Evolutionary conservation across 2,329 filamentous ascomycete genomes (phyloP), one percentile per base, ranked within the genome.

Genomic region (Sarocladium oryzae): DNA sequence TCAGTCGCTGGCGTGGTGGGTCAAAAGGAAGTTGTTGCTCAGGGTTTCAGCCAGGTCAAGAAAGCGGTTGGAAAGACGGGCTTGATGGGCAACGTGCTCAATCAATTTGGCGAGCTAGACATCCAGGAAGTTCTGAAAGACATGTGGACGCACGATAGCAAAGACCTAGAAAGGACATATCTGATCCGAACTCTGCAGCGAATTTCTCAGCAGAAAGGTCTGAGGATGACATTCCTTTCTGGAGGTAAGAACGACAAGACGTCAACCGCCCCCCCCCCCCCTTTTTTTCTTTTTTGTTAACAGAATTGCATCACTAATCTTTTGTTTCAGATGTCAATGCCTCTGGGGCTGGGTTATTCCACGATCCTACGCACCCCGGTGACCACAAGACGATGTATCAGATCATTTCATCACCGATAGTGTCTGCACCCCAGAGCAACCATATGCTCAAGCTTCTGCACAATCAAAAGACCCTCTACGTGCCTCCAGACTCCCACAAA

Each of bases 351-450:
- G 93, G 93, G 53, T 79, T 99, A 10, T 84, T 99, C 2, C 93
- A 99, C 68, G 93, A 99, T 69, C 93, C 93, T 0, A 80, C 86
- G 18, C 89, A 93, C 65, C 92, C 92, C 1, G 84, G 82, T 35
- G 90, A 97, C 68, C 90, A 97, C 77, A 99, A 97, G 72, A 96
- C 93, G 24, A 99, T 99, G 92, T 99, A 97, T 72, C 93, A 99
- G 68, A 80, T 99, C 66, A 96, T 97, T 65, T 86, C 91, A 2
- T 91, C 90, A 2, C 85, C 90, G 6, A 89, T 99, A 54, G 92
- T 97, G 51, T 95, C 95, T 43, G 86, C 88, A 0, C 92, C 93
- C 0, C 87, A 89, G 2, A 81, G 86, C 45, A 81, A 79, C 58
- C 96, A 96, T 69, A 85, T 97, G 37, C 78, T 97, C 59, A 95